Conservation (phyloP, 2,329 filamentous ascomycete genomes). For the Canariomyces notabilis region DNA sequence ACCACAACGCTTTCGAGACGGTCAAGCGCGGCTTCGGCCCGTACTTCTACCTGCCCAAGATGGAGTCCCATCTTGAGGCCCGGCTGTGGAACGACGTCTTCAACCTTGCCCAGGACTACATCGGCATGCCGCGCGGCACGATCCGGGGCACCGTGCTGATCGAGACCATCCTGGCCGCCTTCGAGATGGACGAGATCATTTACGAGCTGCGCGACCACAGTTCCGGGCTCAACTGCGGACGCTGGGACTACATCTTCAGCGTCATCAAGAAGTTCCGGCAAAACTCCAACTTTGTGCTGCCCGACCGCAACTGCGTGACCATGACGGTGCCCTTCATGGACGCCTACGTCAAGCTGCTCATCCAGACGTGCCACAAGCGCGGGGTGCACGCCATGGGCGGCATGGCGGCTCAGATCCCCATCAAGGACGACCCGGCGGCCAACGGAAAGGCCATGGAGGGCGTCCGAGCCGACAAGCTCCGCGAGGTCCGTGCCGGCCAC, state of each 20-base stretch:
- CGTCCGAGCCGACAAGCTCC: constrained; percentile 91
- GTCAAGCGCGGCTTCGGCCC: constrained; percentile 80
- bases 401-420: constrained; percentile 98
- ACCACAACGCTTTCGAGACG: constrained; percentile 91
- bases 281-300: constrained; percentile 87
- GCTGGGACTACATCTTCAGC: constrained; percentile 99
- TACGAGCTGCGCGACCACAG: constrained; percentile 97
- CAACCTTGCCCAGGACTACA: constrained; percentile 90
- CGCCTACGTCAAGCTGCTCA: constrained; percentile 91
- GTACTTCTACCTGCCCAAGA: constrained; percentile 98
- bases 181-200: constrained; percentile 99
- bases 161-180: constrained; percentile 94
- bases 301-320: constrained; percentile 84
- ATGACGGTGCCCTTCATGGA: constrained; percentile 99
- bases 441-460: constrained; percentile 93
- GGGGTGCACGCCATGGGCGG: constrained; percentile 99
- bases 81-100: constrained; percentile 98
- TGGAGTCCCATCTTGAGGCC: constrained; percentile 96
- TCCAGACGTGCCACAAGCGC: constrained; percentile 95
- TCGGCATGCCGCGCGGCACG: constrained; percentile 83
- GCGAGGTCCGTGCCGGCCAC: constrained; percentile 90
- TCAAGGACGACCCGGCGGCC: constrained; percentile 87
- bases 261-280: constrained; percentile 99
- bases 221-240: constrained; percentile 93
- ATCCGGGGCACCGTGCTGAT: constrained; percentile 95